Evolutionary conservation across 192 early-diverging fungal species (phyloP).

Genomic region (Irineochytrium annulatum): DNA sequence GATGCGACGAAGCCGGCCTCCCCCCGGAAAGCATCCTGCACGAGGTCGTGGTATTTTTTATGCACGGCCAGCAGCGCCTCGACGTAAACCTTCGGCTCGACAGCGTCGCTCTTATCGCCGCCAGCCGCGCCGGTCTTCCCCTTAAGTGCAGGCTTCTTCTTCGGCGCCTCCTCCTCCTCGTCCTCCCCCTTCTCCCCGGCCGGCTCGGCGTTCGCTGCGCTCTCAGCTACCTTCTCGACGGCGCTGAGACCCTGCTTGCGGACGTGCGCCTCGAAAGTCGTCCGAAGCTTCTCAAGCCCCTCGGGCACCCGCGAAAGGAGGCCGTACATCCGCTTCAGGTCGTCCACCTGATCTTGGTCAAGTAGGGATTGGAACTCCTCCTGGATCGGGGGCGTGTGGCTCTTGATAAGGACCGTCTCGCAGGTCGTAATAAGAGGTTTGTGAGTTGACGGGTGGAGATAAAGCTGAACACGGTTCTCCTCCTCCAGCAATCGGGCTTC

Average conservation of each 20-base stretch:
- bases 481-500: constrained; percentile 74
- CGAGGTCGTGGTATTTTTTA: constrained; percentile 76
- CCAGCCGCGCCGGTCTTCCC: constrained; percentile 17
- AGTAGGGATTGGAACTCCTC: constrained; percentile 90
- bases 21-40: constrained; percentile 71
- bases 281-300: constrained; percentile 75
- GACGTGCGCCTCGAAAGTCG: constrained; percentile 73
- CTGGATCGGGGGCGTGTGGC: constrained; percentile 76
- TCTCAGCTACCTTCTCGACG: constrained; percentile 68
- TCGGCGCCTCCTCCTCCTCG: constrained; percentile 34
- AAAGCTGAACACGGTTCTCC: constrained; percentile 81
- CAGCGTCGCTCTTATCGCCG: constrained; percentile 27
- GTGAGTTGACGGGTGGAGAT: constrained; percentile 78
- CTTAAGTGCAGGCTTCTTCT: constrained; percentile 24
- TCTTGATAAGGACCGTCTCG: constrained; percentile 82
- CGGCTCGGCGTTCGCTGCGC: constrained; percentile 39
- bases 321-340: constrained; percentile 82
- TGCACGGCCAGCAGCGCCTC: constrained; percentile 83
- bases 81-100: constrained; percentile 81
- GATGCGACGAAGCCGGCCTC: constrained; percentile 87
- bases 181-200: constrained; percentile 32
- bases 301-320: constrained; percentile 73
- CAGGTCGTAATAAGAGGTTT: constrained; percentile 75
- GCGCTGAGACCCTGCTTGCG: constrained; percentile 72
- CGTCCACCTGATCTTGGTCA: constrained; percentile 80